Evolutionary conservation across 768 basidiomycete genomes (phyloP).

Genomic region (Macrolepiota dolichaula): DNA sequence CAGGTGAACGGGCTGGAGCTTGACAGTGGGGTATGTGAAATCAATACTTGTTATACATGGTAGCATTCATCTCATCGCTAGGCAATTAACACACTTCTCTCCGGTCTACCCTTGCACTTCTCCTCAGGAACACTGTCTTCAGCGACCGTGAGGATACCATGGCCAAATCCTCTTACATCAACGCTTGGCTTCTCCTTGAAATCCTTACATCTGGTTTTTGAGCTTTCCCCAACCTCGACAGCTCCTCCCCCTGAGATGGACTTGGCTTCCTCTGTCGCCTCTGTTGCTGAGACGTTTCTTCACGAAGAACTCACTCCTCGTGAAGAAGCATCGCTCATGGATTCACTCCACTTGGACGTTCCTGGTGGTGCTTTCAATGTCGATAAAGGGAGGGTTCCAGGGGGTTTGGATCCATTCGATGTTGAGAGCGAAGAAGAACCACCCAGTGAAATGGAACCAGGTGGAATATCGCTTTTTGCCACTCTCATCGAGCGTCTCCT

Average conservation of each 20-base stretch:
- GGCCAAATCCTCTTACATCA: constrained; percentile 80
- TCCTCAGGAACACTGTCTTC: constrained; percentile 71
- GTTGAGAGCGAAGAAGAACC: constrained; percentile 34
- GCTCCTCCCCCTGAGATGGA: constrained; percentile 28
- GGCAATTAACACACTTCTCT: constrained; percentile 76
- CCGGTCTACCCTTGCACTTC: constrained; percentile 62
- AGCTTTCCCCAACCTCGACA: constrained; percentile 27
- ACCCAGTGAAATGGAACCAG: constrained; percentile 53
- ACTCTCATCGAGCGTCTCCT: constrained; percentile 76
- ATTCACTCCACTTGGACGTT: constrained; percentile 57
- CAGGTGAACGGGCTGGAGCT: constrained; percentile 84
- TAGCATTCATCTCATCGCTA: constrained; percentile 25
- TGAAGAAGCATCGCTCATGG: constrained; percentile 69
- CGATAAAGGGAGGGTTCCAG: constrained; percentile 55
- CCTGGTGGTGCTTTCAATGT: constrained; percentile 14
- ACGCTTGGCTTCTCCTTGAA: constrained; percentile 67
- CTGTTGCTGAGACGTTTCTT: constrained; percentile 84
- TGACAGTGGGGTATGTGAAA: constrained; percentile 59
- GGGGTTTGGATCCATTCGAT: constrained; percentile 58
- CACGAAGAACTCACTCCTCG: constrained; percentile 72
- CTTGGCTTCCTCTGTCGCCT: constrained; percentile 75
- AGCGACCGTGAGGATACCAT: constrained; percentile 77
- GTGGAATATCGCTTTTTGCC: constrained; percentile 79
- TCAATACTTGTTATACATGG: constrained; percentile 5
- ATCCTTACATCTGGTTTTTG: constrained; percentile 68